Conservation (phyloP, 331 rosid species). For the Acacia pycnantha region DNA sequence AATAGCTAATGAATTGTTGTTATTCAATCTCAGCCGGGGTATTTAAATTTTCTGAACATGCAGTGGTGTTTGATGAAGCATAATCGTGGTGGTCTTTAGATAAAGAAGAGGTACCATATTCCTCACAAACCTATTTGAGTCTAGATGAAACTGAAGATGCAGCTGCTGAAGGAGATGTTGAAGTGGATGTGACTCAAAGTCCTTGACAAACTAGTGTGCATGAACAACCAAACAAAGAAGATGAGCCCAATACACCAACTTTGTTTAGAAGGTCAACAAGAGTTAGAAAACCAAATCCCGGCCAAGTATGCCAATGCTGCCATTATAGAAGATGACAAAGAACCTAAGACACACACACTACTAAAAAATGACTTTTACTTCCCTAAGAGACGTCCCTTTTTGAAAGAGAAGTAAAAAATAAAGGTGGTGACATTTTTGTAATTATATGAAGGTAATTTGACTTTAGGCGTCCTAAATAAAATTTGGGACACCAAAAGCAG, state of each 20-base stretch:
- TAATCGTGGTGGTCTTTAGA: neutral
- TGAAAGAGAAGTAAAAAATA: too few species aligned
- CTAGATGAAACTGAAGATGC: neutral
- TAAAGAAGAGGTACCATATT: neutral
- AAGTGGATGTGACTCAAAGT: neutral
- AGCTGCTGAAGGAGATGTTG: neutral
- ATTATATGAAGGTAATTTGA: too few species aligned
- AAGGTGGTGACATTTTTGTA: too few species aligned
- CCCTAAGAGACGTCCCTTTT: too few species aligned
- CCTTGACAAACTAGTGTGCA: neutral
- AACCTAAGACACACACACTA: neutral
- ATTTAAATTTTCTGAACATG: too few species aligned
- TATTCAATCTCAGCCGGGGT: too few species aligned
- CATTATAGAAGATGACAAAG: neutral
- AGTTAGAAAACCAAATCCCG: neutral
- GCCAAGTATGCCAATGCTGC: neutral
- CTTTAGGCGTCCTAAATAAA: too few species aligned
- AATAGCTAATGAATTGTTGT: too few species aligned
- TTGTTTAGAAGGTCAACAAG: neutral
- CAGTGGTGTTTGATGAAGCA: too few species aligned
- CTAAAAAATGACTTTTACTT: too few species aligned
- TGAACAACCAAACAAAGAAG: neutral
- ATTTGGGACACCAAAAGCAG: too few species aligned
- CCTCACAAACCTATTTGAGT: neutral
- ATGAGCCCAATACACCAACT: neutral